Conservation (phyloP, 1,139 yeast genomes). For the Yamadazyma triangularis region DNA sequence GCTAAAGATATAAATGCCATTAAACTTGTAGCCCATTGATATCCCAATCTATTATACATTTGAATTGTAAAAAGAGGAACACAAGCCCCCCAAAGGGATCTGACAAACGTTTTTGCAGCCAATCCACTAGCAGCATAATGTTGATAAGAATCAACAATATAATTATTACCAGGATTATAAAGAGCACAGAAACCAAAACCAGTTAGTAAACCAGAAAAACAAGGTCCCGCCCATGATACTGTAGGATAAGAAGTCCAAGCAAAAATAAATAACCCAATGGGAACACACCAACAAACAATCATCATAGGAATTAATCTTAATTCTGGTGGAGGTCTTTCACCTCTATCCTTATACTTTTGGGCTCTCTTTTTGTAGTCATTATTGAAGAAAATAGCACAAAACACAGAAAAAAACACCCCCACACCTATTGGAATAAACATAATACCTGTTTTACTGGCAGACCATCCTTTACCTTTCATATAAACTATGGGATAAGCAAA, state of each 20-base stretch:
- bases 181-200: slow-evolving; percentile 60
- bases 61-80: slow-evolving; percentile 74
- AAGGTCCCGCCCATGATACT: slow-evolving; percentile 63
- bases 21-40: slow-evolving; percentile 68
- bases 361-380: slow-evolving; percentile 55
- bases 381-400: slow-evolving; percentile 54
- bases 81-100: slow-evolving; percentile 71
- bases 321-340: slow-evolving; percentile 59
- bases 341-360: slow-evolving; percentile 43
- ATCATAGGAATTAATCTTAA: slow-evolving; percentile 60
- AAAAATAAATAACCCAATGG: slow-evolving; percentile 51
- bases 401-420: slow-evolving; percentile 55
- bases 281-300: slow-evolving; percentile 58
- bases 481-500: slow-evolving; percentile 65
- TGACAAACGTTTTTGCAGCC: slow-evolving; percentile 62
- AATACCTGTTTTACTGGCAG: slow-evolving; percentile 55
- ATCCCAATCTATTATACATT: slow-evolving; percentile 66
- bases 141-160: slow-evolving; percentile 67
- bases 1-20: slow-evolving; percentile 64
- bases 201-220: slow-evolving; percentile 53
- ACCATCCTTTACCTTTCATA: slow-evolving; percentile 62
- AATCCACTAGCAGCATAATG: slow-evolving; percentile 69
- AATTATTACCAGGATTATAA: slow-evolving; percentile 66
- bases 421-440: slow-evolving; percentile 71
- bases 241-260: slow-evolving; percentile 61